A percentile compares a stretch with the other conserved stretches of the same genome.
Evolutionary conservation across 495 filamentous ascomycete species (phyloP).

Genomic region (Penicillium dipodomyicola): DNA sequence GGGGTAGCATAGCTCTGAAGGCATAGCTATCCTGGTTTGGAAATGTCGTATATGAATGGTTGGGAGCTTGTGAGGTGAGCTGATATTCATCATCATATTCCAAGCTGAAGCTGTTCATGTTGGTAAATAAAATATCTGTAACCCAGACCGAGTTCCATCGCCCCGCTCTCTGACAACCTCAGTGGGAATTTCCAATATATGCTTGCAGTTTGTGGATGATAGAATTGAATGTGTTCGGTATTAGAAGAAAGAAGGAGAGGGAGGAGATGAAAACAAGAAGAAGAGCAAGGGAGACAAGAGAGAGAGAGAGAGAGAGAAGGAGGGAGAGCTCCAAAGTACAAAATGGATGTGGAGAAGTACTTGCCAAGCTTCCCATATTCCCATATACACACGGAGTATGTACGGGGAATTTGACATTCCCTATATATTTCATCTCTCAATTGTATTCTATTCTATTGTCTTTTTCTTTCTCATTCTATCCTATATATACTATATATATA

Average conservation of each 20-base stretch:
- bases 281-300: not conserved
- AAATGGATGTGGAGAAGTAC: not conserved
- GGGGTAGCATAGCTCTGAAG: constrained; percentile 26
- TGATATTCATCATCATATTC: constrained; percentile 14
- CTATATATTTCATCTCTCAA: not conserved
- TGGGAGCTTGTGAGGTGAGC: constrained; percentile 8
- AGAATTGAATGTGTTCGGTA: not conserved
- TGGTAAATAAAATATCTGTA: not conserved
- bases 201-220: not conserved
- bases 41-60: constrained; percentile 23
- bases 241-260: not conserved
- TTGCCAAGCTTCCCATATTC: not conserved
- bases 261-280: not conserved
- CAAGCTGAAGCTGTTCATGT: constrained; percentile 15
- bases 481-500: not conserved
- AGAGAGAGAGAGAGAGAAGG: not conserved
- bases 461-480: not conserved
- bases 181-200: not conserved
- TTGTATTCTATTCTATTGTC: not conserved
- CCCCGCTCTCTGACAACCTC: not conserved
- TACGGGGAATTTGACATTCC: not conserved
- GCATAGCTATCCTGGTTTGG: constrained; percentile 16
- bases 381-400: no score
- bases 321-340: not conserved
- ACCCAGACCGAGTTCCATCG: not conserved